These are phyloP conservation scores for Wickerhamomyces hampshirensis DNA, from an alignment of 805 yeast genomes.

Conservation along the genomic window DNA sequence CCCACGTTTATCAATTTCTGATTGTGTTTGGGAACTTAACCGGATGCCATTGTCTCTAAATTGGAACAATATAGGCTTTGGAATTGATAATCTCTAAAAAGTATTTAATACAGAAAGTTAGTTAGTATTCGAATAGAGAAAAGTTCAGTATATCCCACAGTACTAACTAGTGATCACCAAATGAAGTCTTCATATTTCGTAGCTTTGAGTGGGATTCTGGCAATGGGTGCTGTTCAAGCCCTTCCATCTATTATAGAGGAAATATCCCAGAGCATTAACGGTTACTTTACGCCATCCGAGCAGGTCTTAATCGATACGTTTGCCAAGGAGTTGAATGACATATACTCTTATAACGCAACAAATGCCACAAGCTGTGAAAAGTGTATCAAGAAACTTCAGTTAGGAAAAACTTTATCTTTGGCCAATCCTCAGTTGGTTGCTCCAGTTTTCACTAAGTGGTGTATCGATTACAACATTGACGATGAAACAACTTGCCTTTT, in stretches of 20 bases:
- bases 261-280: not conserved
- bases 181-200: not conserved
- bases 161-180: too few relatives aligned
- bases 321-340: not conserved
- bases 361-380: not conserved
- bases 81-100: too few relatives aligned
- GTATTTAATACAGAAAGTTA: too few relatives aligned
- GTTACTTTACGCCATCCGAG: not conserved
- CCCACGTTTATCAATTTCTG: too few relatives aligned
- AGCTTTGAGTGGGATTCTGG: not conserved
- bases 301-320: not conserved
- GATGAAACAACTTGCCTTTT: not conserved
- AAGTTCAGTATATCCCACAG: too few relatives aligned
- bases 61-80: too few relatives aligned
- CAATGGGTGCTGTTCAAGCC: not conserved
- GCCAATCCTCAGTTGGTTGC: not conserved
- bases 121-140: too few relatives aligned
- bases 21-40: too few relatives aligned
- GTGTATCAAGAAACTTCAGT: not conserved
- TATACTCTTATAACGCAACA: not conserved
- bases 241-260: not conserved
- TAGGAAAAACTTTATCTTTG: not conserved
- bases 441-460: not conserved
- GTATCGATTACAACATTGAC: not conserved
- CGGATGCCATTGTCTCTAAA: too few relatives aligned